Percentiles rank a stretch among this genome's conserved stretches.
Conservation (phyloP, 2,329 filamentous ascomycete species). For the Cladorrhinum sp. region DNA sequence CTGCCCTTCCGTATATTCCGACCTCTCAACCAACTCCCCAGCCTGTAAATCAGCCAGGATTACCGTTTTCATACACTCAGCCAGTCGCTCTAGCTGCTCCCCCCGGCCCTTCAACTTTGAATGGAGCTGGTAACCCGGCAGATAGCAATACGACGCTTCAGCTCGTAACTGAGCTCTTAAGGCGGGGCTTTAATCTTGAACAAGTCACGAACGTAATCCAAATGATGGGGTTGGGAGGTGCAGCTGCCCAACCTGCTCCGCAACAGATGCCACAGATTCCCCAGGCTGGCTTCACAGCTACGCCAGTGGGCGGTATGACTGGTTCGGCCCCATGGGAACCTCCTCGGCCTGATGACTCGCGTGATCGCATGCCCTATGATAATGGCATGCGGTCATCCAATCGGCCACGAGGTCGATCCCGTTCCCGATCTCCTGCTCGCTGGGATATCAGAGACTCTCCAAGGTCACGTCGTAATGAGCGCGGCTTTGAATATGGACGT, state of each 20-base stretch:
- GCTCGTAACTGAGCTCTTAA: slow-evolving; percentile 70
- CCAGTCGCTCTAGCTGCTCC: slow-evolving; percentile 31
- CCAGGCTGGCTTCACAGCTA: slow-evolving; percentile 41
- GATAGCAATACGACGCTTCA: slow-evolving; percentile 52
- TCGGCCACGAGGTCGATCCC: slow-evolving; percentile 61
- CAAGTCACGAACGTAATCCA: slow-evolving; percentile 65
- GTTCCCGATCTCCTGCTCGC: slow-evolving; percentile 75
- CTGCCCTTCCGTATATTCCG: slow-evolving; percentile 29
- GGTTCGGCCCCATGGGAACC: slow-evolving; percentile 37
- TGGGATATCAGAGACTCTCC: slow-evolving; percentile 67
- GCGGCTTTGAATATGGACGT: slow-evolving; percentile 70
- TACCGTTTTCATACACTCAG: slow-evolving; percentile 34
- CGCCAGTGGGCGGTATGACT: slow-evolving; percentile 20
- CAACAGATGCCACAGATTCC: slow-evolving; percentile 38
- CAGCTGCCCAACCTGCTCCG: slow-evolving; percentile 33
- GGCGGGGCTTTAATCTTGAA: slow-evolving; percentile 73
- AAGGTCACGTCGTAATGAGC: slow-evolving; percentile 58
- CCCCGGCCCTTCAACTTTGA: slow-evolving; percentile 27
- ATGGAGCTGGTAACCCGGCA: slow-evolving; percentile 37
- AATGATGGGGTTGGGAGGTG: slow-evolving; percentile 43
- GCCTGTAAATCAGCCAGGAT: slow-evolving; percentile 56
- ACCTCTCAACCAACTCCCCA: slow-evolving; percentile 47
- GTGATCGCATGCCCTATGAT: slow-evolving; percentile 54
- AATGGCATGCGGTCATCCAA: slow-evolving; percentile 62
- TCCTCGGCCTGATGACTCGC: slow-evolving; percentile 43